These are phyloP conservation scores for Cladophialophora psammophila DNA, from an alignment of 2,329 filamentous ascomycete genomes.

Conservation along the genomic window DNA sequence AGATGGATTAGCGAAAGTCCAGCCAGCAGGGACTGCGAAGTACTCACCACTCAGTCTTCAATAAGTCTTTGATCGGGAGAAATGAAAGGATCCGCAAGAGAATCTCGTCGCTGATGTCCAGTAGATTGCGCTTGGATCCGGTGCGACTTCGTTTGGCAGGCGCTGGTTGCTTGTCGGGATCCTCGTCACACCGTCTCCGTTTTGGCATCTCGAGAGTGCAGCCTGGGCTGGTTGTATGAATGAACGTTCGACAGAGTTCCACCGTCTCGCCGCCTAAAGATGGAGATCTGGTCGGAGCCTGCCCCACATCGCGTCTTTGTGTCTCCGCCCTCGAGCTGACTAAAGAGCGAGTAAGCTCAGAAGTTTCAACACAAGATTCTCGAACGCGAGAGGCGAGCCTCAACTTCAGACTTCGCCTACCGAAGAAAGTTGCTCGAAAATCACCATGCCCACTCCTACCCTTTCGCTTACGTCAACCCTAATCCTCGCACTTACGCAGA, in stretches of 20 bases:
- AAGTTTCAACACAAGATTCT: too few relatives aligned
- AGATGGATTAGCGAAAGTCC: slow-evolving; percentile 45
- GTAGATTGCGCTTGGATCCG: slow-evolving; percentile 57
- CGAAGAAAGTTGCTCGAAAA: not conserved
- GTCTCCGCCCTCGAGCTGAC: not conserved
- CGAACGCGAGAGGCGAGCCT: not conserved
- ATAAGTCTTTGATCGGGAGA: slow-evolving; percentile 73
- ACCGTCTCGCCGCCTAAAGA: not conserved
- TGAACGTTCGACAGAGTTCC: not conserved
- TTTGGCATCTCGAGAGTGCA: slow-evolving; percentile 26
- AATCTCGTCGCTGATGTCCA: slow-evolving; percentile 83
- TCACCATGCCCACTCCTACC: not conserved
- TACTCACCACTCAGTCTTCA: slow-evolving; percentile 66
- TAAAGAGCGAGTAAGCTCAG: not conserved
- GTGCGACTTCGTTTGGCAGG: slow-evolving; percentile 29
- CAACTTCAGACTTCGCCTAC: not conserved
- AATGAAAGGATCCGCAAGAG: slow-evolving; percentile 82
- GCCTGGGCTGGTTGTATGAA: not conserved
- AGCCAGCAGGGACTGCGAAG: not conserved
- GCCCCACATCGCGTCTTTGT: not conserved
- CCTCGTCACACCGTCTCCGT: slow-evolving; percentile 30
- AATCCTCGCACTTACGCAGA: slow-evolving; percentile 38
- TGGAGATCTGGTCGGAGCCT: not conserved
- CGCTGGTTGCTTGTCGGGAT: slow-evolving; percentile 15
- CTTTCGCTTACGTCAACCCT: slow-evolving; percentile 25